Evolutionary conservation across 257 asterid species (phyloP).

Genomic region (Nicotiana benthamiana): DNA sequence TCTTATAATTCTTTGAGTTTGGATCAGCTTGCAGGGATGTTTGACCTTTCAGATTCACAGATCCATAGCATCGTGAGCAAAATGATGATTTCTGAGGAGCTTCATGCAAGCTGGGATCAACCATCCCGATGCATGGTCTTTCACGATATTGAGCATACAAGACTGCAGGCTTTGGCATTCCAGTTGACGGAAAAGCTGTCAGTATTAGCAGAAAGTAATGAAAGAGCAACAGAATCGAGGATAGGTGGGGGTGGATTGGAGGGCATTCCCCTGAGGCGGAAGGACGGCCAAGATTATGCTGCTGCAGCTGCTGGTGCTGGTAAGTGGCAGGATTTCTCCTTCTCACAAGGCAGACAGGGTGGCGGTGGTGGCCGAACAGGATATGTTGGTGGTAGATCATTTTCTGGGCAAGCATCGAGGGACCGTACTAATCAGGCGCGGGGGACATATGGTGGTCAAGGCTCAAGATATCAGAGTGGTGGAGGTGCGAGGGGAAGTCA

Average conservation of each 20-base stretch:
- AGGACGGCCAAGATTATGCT: constrained; percentile 82
- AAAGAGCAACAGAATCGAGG: constrained; percentile 68
- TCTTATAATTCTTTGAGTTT: constrained; percentile 70
- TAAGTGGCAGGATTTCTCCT: constrained; percentile 84
- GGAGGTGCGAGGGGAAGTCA: constrained; percentile 49
- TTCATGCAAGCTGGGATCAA: constrained; percentile 93
- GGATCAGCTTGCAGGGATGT: constrained; percentile 74
- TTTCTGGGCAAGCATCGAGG: constrained; percentile 30
- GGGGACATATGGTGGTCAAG: constrained; percentile 37
- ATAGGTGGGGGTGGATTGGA: constrained; percentile 85
- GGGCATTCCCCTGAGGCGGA: constrained; percentile 70
- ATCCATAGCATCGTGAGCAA: constrained; percentile 65
- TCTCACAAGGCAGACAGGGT: constrained; percentile 62
- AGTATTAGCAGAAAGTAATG: constrained; percentile 75
- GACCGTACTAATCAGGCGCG: constrained; percentile 43
- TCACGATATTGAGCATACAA: constrained; percentile 70
- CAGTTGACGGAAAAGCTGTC: constrained; percentile 73
- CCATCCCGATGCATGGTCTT: constrained; percentile 76
- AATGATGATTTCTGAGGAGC: constrained; percentile 92
- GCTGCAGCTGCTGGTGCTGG: constrained; percentile 43
- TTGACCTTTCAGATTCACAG: constrained; percentile 60
- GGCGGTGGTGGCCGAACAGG: constrained; percentile 52
- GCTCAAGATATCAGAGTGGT: constrained; percentile 45
- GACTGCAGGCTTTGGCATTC: constrained; percentile 75
- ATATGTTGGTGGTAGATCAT: constrained; percentile 40